Conservation (phyloP, 371 early-diverging fungal genomes). For the Mortierella polycephala region DNA sequence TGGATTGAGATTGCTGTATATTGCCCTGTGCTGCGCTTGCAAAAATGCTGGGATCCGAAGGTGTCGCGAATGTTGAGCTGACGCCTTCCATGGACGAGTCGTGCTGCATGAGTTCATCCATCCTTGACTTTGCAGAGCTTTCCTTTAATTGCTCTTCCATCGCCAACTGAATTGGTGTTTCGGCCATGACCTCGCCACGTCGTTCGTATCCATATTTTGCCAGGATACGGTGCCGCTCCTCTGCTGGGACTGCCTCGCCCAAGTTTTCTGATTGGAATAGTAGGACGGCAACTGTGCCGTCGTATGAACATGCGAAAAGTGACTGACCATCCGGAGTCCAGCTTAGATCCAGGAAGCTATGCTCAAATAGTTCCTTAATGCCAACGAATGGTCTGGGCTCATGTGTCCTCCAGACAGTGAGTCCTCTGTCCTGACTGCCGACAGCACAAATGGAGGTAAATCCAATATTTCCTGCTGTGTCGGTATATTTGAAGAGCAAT, state of each 20-base stretch:
- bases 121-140: slow-evolving; percentile 36
- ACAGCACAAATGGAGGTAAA: slow-evolving; percentile 81
- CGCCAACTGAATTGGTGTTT: slow-evolving; percentile 71
- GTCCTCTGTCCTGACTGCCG: slow-evolving; percentile 91
- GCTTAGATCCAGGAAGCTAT: slow-evolving; percentile 87
- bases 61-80: slow-evolving; percentile 38
- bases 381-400: slow-evolving; percentile 80
- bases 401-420: slow-evolving; percentile 92
- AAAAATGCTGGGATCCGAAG: slow-evolving; percentile 56
- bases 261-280: slow-evolving; percentile 75
- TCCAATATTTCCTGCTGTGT: slow-evolving; percentile 50
- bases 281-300: slow-evolving; percentile 88
- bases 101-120: slow-evolving; percentile 45
- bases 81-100: slow-evolving; percentile 50
- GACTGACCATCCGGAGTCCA: slow-evolving; percentile 87
- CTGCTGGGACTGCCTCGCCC: slow-evolving; percentile 67
- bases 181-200: slow-evolving; percentile 65
- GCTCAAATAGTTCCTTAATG: slow-evolving; percentile 79
- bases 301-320: slow-evolving; percentile 90
- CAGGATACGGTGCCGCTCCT: slow-evolving; percentile 73
- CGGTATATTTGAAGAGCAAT: slow-evolving; percentile 65
- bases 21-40: slow-evolving; percentile 35
- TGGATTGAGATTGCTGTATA: too few relatives aligned
- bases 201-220: slow-evolving; percentile 78
- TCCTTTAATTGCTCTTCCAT: slow-evolving; percentile 70